These are phyloP conservation scores for Cyclanthera cordifolia DNA, from an alignment of 306 rosid species.

Conservation along the genomic window DNA sequence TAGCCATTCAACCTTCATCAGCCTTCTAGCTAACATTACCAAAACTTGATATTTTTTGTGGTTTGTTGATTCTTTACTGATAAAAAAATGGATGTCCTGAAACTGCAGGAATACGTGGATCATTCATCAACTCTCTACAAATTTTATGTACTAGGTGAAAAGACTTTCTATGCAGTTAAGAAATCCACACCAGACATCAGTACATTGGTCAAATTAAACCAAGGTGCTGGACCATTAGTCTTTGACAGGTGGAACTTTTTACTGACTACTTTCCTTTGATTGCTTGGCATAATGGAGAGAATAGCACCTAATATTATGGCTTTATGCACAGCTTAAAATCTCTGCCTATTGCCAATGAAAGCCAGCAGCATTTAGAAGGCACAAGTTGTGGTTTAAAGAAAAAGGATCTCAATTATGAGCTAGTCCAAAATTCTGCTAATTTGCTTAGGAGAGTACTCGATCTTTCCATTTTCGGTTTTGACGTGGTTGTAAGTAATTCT, in stretches of 20 bases:
- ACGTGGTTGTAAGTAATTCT: slow-evolving; percentile 55
- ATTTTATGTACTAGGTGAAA: slow-evolving; percentile 69
- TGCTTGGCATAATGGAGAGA: background rate
- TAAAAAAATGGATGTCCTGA: background rate
- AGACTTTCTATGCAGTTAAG: slow-evolving; percentile 66
- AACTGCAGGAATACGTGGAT: slow-evolving; percentile 73
- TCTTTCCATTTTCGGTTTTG: slow-evolving; percentile 75
- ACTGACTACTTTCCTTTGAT: slow-evolving; percentile 1
- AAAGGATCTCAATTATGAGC: slow-evolving; percentile 36
- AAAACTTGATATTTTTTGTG: background rate
- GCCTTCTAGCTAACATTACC: background rate
- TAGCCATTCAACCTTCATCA: background rate
- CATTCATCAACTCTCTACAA: slow-evolving; percentile 82
- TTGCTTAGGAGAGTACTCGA: slow-evolving; percentile 56
- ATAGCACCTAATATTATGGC: background rate
- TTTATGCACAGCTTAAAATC: slow-evolving; percentile 46
- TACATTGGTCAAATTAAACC: slow-evolving; percentile 32
- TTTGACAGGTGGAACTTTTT: slow-evolving; percentile 44
- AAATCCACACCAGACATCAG: slow-evolving; percentile 69
- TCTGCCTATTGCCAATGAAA: slow-evolving; percentile 36
- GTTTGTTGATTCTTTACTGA: background rate
- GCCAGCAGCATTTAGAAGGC: slow-evolving; percentile 18
- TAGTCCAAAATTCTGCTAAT: slow-evolving; percentile 52
- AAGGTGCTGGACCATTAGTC: slow-evolving; percentile 43
- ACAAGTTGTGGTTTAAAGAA: slow-evolving; percentile 11